A percentile compares a stretch with the other conserved stretches of the same genome.
These are phyloP conservation scores for Nicotiana otophora DNA, from an alignment of 257 asterid species.

Conservation along the genomic window DNA sequence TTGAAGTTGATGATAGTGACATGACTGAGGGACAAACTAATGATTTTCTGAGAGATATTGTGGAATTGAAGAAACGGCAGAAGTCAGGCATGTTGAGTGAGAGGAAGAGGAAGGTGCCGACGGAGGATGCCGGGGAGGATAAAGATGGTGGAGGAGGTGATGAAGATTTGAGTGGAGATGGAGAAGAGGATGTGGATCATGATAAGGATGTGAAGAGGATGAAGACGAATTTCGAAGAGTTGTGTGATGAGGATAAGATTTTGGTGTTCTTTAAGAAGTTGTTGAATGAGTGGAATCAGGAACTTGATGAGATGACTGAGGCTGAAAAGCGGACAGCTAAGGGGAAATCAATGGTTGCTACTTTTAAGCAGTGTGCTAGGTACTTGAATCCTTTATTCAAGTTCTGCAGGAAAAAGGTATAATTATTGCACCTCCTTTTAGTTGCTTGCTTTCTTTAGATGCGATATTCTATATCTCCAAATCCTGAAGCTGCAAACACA, in stretches of 20 bases:
- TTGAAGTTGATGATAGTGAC: conserved; percentile 83
- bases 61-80: conserved; percentile 89
- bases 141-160: conserved; percentile 77
- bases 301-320: conserved; percentile 79
- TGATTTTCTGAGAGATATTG: conserved; percentile 81
- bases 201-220: conserved; percentile 86
- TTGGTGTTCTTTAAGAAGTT: conserved; percentile 88
- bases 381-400: conserved; percentile 83
- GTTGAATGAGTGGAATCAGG: conserved; percentile 91
- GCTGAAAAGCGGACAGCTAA: conserved; percentile 90
- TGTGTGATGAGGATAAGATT: conserved; percentile 95
- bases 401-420: conserved; percentile 95
- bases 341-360: conserved; percentile 92
- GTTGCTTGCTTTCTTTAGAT: background rate
- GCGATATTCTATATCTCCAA: background rate
- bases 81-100: conserved; percentile 73
- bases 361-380: conserved; percentile 92
- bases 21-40: conserved; percentile 99
- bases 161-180: conserved; percentile 83
- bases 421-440: background rate
- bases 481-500: background rate
- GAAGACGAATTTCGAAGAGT: conserved; percentile 64
- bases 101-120: conserved; percentile 59
- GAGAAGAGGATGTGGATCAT: conserved; percentile 50
- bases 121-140: conserved; percentile 67